Percentiles rank a stretch among this genome's conserved stretches.
phyloP scores from a whole-genome alignment of 1,284 basidiomycete genomes.

The Microbotryum intermedium region DNA sequence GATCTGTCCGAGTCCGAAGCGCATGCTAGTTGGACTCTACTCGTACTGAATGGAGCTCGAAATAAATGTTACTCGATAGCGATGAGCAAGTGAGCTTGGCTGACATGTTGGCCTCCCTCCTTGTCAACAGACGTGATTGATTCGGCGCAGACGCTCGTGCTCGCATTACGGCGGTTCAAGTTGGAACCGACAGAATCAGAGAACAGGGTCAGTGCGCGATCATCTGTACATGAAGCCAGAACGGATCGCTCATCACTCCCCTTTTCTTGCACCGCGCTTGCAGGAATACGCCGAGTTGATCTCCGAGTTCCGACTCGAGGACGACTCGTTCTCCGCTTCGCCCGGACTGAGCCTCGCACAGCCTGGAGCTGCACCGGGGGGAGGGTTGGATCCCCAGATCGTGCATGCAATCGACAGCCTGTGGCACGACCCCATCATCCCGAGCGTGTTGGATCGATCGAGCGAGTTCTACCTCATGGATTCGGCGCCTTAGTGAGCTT shows the following conservation, averaged over 20 bases:
- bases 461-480: constrained; percentile 97
- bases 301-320: constrained; percentile 45
- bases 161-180: constrained; percentile 82
- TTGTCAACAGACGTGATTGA: constrained; percentile 54
- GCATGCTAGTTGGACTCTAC: background rate
- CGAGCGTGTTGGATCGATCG: constrained; percentile 72
- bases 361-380: constrained; percentile 21
- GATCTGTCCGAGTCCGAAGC: background rate
- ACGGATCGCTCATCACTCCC: constrained; percentile 51
- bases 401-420: constrained; percentile 44
- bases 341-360: background rate
- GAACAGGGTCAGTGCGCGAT: constrained; percentile 53
- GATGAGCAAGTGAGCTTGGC: background rate
- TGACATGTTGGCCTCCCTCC: background rate
- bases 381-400: constrained; percentile 37
- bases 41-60: background rate
- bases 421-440: constrained; percentile 86
- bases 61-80: background rate
- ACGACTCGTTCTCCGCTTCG: constrained; percentile 35
- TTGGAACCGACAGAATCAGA: constrained; percentile 68
- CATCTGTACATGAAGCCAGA: background rate
- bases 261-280: constrained; percentile 32
- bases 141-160: constrained; percentile 77
- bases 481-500: constrained; percentile 76
- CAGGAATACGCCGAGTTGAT: constrained; percentile 45